Percentiles rank a stretch among this genome's conserved stretches.
phyloP scores from a whole-genome alignment of 2,329 filamentous ascomycete genomes.

The Teratosphaeria zuluensis region DNA sequence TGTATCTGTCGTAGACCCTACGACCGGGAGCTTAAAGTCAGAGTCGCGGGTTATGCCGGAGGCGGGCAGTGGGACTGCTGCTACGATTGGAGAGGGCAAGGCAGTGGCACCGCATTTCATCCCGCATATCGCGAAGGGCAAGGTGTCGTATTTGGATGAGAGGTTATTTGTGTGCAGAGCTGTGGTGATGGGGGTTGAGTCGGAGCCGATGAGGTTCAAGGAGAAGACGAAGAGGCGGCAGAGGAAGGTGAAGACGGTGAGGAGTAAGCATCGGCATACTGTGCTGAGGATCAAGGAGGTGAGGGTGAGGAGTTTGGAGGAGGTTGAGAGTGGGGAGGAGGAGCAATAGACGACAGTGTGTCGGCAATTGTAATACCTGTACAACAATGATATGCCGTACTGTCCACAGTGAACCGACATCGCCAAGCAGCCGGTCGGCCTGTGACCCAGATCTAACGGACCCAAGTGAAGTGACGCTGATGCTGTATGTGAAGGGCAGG shows the following conservation, averaged over 20 bases:
- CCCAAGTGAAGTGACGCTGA: no score
- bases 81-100: slow-evolving; percentile 7
- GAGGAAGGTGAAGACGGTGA: slow-evolving; percentile 59
- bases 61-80: slow-evolving; percentile 23
- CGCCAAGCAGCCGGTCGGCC: slow-evolving; percentile 19
- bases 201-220: slow-evolving; percentile 48
- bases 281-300: slow-evolving; percentile 77
- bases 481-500: no score
- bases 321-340: slow-evolving; percentile 36
- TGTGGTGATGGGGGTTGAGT: slow-evolving; percentile 73
- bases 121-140: slow-evolving; percentile 30
- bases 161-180: slow-evolving; percentile 76
- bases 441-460: neutral
- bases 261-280: slow-evolving; percentile 87
- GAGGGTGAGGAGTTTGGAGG: slow-evolving; percentile 51
- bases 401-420: neutral
- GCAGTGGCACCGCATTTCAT: slow-evolving; percentile 25
- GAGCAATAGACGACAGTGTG: slow-evolving; percentile 13
- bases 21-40: slow-evolving; percentile 15
- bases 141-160: slow-evolving; percentile 60
- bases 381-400: neutral
- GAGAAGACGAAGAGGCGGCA: slow-evolving; percentile 57
- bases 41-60: slow-evolving; percentile 16
- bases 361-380: neutral
- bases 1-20: slow-evolving; percentile 15